A percentile compares a stretch with the other conserved stretches of the same genome.
These are phyloP conservation scores for Cinnamomum micranthum DNA, from an alignment of 164 flowering plant genomes.

Conservation along the genomic window DNA sequence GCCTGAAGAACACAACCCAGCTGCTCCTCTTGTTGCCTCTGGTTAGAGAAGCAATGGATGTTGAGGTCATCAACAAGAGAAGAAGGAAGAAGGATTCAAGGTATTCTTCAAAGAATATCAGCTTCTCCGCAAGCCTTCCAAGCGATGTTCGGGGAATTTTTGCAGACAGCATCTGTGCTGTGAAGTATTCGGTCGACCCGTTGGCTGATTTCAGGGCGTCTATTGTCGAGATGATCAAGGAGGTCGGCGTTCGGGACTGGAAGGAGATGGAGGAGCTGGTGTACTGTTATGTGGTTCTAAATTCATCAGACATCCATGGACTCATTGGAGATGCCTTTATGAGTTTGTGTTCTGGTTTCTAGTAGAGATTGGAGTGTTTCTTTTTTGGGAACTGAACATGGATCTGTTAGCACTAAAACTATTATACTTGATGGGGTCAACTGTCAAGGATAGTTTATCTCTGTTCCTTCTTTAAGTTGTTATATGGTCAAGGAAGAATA, in stretches of 20 bases:
- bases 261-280: conserved; percentile 50
- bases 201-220: conserved; percentile 39
- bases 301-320: conserved; percentile 38
- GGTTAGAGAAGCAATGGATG: conserved; percentile 16
- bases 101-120: conserved; percentile 11
- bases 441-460: too few relatives aligned
- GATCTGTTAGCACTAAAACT: too few relatives aligned
- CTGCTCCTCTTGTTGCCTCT: background rate
- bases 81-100: conserved; percentile 14
- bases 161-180: conserved; percentile 42
- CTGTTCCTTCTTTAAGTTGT: too few relatives aligned
- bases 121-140: conserved; percentile 53
- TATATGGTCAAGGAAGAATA: too few relatives aligned
- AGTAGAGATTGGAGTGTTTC: background rate
- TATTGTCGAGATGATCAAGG: conserved; percentile 40
- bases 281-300: conserved; percentile 47
- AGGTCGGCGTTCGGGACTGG: conserved; percentile 38
- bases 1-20: too few relatives aligned
- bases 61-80: conserved; percentile 14
- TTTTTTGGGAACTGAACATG: too few relatives aligned
- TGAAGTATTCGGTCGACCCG: conserved; percentile 35
- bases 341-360: conserved; percentile 17
- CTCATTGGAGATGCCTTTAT: conserved; percentile 40
- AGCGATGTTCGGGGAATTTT: conserved; percentile 31
- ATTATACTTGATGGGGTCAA: too few relatives aligned